phyloP scores from a whole-genome alignment of 257 asterid genomes.

The Gentiana dahurica region DNA sequence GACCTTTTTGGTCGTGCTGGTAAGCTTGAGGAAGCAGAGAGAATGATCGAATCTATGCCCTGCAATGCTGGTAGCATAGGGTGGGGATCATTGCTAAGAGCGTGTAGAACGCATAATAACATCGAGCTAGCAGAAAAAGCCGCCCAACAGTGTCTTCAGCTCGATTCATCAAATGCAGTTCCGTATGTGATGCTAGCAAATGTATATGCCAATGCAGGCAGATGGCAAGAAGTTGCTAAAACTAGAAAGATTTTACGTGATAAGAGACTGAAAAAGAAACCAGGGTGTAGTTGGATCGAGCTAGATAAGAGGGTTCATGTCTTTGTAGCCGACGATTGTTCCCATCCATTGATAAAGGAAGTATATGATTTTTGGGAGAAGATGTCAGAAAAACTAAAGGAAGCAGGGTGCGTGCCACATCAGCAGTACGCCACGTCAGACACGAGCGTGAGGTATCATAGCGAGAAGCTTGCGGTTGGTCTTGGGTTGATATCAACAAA shows the following conservation, averaged over 20 bases:
- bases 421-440: slow-evolving; percentile 34
- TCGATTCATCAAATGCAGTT: slow-evolving; percentile 57
- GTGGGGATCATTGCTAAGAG: slow-evolving; percentile 65
- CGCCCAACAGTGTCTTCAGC: slow-evolving; percentile 42
- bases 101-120: slow-evolving; percentile 49
- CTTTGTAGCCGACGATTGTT: slow-evolving; percentile 61
- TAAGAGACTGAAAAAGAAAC: slow-evolving; percentile 36
- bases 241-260: slow-evolving; percentile 40
- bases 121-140: slow-evolving; percentile 58
- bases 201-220: slow-evolving; percentile 31
- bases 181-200: slow-evolving; percentile 59
- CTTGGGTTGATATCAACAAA: slow-evolving; percentile 40
- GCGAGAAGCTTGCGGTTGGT: slow-evolving; percentile 68
- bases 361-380: slow-evolving; percentile 52
- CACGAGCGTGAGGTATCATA: slow-evolving; percentile 38
- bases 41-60: slow-evolving; percentile 50
- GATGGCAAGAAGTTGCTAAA: slow-evolving; percentile 64
- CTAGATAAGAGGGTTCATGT: slow-evolving; percentile 42
- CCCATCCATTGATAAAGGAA: slow-evolving; percentile 44
- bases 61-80: slow-evolving; percentile 34
- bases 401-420: slow-evolving; percentile 39
- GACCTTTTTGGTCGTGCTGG: slow-evolving; percentile 75
- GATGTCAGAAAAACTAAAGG: slow-evolving; percentile 41
- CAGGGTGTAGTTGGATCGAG: slow-evolving; percentile 77
- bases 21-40: slow-evolving; percentile 50